Evolutionary conservation across 495 filamentous ascomycete species (phyloP), one percentile per base, ranked within the genome.

Genomic region (Neurospora hispaniola): DNA sequence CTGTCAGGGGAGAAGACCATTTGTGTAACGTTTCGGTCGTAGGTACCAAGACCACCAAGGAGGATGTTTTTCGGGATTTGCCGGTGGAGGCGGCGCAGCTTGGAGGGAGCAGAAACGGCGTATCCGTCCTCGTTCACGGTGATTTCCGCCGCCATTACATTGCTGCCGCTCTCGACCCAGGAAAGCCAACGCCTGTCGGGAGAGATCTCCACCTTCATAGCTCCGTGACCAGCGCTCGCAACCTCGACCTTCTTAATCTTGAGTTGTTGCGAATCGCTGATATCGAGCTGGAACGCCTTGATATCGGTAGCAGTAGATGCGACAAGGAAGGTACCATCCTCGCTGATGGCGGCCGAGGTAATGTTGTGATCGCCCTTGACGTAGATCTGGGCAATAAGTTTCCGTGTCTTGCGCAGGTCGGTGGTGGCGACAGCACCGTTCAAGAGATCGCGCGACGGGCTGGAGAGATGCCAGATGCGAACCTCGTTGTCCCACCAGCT

Each of bases 401-500:
- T 89, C 40, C 84, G 83, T 72, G 85, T 87, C 54, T 83, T 80
- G 42, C 79, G 76, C 48, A 82, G 71, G 54, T 79, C 77, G 18
- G 78, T 74, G 10, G 82, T 80, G 20, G 76, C 76, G 10, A 82
- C 79, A 4, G 80, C 75, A 69, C 72, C 77, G 18, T 80, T 84
- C 74, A 86, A 81, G 40, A 86, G 79, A 46, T 85, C 81, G 16
- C 82, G 80, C 69, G 86, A 80, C 66, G 86, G 80, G 79, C 81
- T 79, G 79, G 66, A 84, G 16, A 94, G 78, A 59, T 89, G 88
- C 94, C 94, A 99, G 73, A 99, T 88, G 73, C 89, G 89, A 35
- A 98, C 83, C 76, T 97, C 92, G 74, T 90, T 86, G 71, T 95
- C 92, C 96, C 96, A 99, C 91, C 93, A 98, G 77, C 92, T 94